Conservation (phyloP, 768 basidiomycete genomes). For the Trametes punicea region DNA sequence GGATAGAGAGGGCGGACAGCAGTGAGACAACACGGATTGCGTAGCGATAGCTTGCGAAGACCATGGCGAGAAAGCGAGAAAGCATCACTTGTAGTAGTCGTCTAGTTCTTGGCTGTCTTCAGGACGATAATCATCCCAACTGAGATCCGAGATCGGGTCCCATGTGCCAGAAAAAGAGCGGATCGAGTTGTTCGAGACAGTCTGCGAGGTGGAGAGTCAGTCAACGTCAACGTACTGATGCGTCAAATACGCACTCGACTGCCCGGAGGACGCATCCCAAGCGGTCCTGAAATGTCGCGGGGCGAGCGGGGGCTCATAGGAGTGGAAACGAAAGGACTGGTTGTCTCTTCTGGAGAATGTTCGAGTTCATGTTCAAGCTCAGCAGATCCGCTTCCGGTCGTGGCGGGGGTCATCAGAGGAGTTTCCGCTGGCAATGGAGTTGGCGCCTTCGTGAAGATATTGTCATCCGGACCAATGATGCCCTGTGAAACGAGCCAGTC, state of each 20-base stretch:
- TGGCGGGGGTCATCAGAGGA: not conserved
- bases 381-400: too few species aligned
- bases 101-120: constrained; percentile 5
- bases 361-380: not conserved
- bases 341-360: too few species aligned
- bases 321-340: not conserved
- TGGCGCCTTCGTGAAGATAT: not conserved
- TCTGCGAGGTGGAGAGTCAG: not conserved
- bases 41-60: constrained; percentile 1
- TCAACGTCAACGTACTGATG: too few species aligned
- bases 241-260: constrained; percentile 3
- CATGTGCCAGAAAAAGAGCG: constrained; percentile 18
- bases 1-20: not conserved
- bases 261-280: not conserved
- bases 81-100: constrained; percentile 14
- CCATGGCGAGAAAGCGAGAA: not conserved
- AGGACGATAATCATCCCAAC: constrained; percentile 11
- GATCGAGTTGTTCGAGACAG: not conserved
- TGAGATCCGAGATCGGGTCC: constrained; percentile 8
- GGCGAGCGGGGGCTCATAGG: not conserved
- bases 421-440: not conserved
- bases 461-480: constrained; percentile 18
- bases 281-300: not conserved
- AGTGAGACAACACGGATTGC: not conserved
- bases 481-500: constrained; percentile 26